These are phyloP conservation scores for Seiridium unicorne DNA, from an alignment of 2,329 filamentous ascomycete species.

Conservation along the genomic window DNA sequence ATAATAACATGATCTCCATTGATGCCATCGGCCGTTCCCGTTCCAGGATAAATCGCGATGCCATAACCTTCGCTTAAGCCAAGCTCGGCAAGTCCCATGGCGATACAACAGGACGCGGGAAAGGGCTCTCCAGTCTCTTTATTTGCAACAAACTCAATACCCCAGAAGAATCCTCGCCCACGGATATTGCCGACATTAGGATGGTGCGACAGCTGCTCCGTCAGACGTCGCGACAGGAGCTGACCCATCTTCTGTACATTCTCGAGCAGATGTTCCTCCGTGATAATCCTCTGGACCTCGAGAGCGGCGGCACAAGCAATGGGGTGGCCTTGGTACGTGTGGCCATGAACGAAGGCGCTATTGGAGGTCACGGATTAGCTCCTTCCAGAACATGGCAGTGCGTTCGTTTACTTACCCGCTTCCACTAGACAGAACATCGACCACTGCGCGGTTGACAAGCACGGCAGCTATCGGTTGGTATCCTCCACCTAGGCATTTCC, in stretches of 20 bases:
- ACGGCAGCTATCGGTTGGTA: conserved; percentile 62
- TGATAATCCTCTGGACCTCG: conserved; percentile 36
- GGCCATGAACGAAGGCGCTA: conserved; percentile 53
- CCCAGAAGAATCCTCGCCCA: conserved; percentile 45
- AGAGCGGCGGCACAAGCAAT: conserved; percentile 36
- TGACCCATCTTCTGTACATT: conserved; percentile 29
- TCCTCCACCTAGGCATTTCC: conserved; percentile 65
- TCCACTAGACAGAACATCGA: conserved; percentile 38
- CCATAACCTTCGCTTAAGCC: conserved; percentile 29
- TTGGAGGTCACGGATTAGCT: conserved; percentile 5
- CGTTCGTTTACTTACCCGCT: conserved; percentile 24
- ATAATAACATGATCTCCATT: conserved; percentile 69
- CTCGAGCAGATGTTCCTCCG: conserved; percentile 29
- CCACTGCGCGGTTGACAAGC: conserved; percentile 51
- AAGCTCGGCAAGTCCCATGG: conserved; percentile 30
- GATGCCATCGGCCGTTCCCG: conserved; percentile 58
- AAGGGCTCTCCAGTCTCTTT: conserved; percentile 35
- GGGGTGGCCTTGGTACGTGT: conserved; percentile 49
- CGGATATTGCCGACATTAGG: conserved; percentile 38
- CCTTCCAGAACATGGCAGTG: background rate
- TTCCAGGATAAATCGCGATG: conserved; percentile 60
- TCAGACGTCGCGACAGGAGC: conserved; percentile 26
- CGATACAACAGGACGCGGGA: conserved; percentile 22
- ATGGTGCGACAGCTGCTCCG: conserved; percentile 22
- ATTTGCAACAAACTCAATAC: conserved; percentile 43